phyloP scores from a whole-genome alignment of 73 alveolate species.

The Symbiodinium natans region DNA sequence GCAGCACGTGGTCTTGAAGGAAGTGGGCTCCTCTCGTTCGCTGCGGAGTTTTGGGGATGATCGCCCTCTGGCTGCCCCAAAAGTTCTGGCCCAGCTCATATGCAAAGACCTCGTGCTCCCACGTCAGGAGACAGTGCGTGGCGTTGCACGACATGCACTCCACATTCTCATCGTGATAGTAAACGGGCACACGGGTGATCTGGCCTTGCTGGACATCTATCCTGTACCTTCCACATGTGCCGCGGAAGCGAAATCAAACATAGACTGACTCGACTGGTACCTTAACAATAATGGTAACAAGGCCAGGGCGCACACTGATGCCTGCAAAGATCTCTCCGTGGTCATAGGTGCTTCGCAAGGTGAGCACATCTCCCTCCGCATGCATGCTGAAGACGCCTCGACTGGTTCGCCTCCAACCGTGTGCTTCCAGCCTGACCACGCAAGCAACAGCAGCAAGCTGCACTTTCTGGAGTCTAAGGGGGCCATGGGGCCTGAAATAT shows the following conservation, averaged over 20 bases:
- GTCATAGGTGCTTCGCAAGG: background rate
- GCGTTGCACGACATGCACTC: background rate
- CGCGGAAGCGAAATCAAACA: no score
- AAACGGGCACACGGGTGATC: background rate
- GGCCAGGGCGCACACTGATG: background rate
- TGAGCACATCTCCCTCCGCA: background rate
- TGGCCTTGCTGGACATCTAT: background rate
- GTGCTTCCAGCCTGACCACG: background rate
- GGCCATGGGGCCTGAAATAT: no score
- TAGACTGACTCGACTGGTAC: no score
- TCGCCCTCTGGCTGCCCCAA: background rate
- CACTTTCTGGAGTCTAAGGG: no score
- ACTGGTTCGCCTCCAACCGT: background rate
- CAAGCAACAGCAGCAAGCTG: no score
- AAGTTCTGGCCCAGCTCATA: background rate
- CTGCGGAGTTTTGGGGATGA: background rate
- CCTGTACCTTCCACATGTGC: background rate
- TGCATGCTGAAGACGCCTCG: background rate
- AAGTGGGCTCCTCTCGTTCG: background rate
- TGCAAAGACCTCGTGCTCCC: background rate
- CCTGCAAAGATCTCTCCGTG: background rate
- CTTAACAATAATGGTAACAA: background rate
- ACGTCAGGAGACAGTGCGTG: background rate
- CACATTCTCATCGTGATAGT: background rate
- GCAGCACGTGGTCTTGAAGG: background rate